Evolutionary conservation across 768 basidiomycete genomes (phyloP).

Genomic region (Tulasnella sp.): DNA sequence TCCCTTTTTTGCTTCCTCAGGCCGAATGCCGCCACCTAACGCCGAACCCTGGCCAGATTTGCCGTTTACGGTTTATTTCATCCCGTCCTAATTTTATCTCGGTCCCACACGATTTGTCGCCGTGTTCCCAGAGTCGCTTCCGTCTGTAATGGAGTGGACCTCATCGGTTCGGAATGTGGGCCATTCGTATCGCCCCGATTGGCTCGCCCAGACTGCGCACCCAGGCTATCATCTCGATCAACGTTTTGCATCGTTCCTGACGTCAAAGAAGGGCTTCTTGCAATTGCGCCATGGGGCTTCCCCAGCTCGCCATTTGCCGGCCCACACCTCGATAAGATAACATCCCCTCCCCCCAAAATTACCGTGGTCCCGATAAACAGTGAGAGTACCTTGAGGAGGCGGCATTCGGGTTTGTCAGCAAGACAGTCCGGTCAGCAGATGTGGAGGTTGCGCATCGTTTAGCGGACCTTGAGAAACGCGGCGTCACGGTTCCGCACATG

Average conservation of each 20-base stretch:
- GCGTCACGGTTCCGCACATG: constrained; percentile 3
- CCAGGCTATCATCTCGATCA: not conserved
- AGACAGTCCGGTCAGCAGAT: not conserved
- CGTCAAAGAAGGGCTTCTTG: not conserved
- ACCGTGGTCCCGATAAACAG: not conserved
- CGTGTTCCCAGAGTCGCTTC: not conserved
- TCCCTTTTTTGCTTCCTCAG: not conserved
- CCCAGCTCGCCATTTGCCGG: not conserved
- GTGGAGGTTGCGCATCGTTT: not conserved
- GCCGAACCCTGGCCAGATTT: not conserved
- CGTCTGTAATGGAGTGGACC: not conserved
- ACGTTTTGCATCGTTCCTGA: not conserved
- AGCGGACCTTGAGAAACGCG: not conserved
- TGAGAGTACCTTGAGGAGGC: not conserved
- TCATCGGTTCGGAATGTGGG: not conserved
- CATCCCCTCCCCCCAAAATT: not conserved
- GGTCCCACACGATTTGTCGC: not conserved
- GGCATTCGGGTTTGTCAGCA: not conserved
- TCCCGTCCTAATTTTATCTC: not conserved
- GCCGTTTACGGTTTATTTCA: not conserved
- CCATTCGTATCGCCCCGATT: not conserved
- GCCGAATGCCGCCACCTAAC: not conserved
- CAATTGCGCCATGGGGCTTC: not conserved
- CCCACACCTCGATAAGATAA: not conserved
- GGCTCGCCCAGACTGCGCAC: not conserved